Evolutionary conservation across 2,329 filamentous ascomycete species (phyloP).

Genomic region (Aureobasidium sp.): DNA sequence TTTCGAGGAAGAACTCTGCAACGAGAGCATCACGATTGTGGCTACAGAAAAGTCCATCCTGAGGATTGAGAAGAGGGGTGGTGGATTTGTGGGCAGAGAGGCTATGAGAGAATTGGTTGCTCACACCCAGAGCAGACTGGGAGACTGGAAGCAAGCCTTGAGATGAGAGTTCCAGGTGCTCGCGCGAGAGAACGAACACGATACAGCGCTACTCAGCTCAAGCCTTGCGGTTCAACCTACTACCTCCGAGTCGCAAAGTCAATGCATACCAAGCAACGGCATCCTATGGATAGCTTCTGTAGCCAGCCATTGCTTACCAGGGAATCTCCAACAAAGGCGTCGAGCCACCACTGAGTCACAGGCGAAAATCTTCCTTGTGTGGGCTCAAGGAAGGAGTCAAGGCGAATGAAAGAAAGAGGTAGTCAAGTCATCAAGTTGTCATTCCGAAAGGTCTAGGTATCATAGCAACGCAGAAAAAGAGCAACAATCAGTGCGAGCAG

Average conservation of each 20-base stretch:
- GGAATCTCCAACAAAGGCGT: not conserved
- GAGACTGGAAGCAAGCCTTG: constrained; percentile 38
- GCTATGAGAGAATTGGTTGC: constrained; percentile 53
- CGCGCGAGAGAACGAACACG: not conserved
- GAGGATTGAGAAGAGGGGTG: constrained; percentile 76
- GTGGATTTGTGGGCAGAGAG: constrained; percentile 57
- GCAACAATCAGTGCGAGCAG: not conserved
- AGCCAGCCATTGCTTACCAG: not conserved
- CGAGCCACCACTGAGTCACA: too few species aligned
- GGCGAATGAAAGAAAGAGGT: not conserved
- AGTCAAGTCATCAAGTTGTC: not conserved
- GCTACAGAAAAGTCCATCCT: constrained; percentile 57
- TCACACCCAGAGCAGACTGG: constrained; percentile 55
- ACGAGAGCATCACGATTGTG: constrained; percentile 74
- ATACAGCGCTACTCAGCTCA: not conserved
- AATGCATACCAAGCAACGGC: too few species aligned
- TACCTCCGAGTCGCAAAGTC: not conserved
- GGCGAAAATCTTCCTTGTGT: not conserved
- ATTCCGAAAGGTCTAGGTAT: constrained; percentile 5
- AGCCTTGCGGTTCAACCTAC: not conserved
- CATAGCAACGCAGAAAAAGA: constrained; percentile 3
- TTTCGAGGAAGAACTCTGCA: constrained; percentile 78
- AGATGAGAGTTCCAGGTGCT: not conserved
- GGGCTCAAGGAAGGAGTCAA: too few species aligned
- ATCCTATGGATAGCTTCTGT: not conserved